These are phyloP conservation scores for Protomyces gravidus DNA, from an alignment of 1,139 yeast genomes.

Conservation along the genomic window DNA sequence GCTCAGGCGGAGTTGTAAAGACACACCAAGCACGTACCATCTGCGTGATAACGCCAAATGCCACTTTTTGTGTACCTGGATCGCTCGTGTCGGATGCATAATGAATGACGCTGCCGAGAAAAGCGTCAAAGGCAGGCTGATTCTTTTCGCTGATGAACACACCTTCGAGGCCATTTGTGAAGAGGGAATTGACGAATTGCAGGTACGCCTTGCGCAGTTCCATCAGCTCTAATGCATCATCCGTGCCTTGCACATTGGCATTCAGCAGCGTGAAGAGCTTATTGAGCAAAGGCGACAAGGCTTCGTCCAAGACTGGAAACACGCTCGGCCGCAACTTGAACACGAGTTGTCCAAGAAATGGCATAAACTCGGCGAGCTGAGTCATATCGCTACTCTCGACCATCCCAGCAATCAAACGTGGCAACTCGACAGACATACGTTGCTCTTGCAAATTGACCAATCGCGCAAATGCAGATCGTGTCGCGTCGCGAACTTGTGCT, in stretches of 20 bases:
- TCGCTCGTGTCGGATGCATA: conserved; percentile 57
- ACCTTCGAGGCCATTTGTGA: conserved; percentile 74
- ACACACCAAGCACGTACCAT: conserved; percentile 44
- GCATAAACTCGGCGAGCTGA: conserved; percentile 75
- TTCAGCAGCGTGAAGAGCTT: conserved; percentile 59
- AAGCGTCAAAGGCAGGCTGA: conserved; percentile 50
- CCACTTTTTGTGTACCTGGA: conserved; percentile 57
- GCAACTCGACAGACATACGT: conserved; percentile 54
- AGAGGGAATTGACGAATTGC: conserved; percentile 62
- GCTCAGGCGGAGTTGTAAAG: conserved; percentile 9
- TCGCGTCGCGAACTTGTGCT: conserved; percentile 74
- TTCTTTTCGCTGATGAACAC: conserved; percentile 67
- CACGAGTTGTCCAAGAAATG: conserved; percentile 81
- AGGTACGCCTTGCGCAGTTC: conserved; percentile 66
- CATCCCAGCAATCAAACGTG: conserved; percentile 68
- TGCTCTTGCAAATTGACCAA: conserved; percentile 69
- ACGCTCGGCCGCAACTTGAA: conserved; percentile 70
- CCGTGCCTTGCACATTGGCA: conserved; percentile 46
- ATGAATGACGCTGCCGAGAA: conserved; percentile 62
- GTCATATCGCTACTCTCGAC: conserved; percentile 59
- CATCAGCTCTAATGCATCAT: conserved; percentile 42
- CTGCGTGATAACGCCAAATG: conserved; percentile 65
- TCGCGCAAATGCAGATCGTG: conserved; percentile 82
- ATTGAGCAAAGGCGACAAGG: conserved; percentile 66
- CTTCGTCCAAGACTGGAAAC: conserved; percentile 66